Conservation (phyloP, 225 moss, liverwort and hornwort species). For the Antitrichia curtipendula region DNA sequence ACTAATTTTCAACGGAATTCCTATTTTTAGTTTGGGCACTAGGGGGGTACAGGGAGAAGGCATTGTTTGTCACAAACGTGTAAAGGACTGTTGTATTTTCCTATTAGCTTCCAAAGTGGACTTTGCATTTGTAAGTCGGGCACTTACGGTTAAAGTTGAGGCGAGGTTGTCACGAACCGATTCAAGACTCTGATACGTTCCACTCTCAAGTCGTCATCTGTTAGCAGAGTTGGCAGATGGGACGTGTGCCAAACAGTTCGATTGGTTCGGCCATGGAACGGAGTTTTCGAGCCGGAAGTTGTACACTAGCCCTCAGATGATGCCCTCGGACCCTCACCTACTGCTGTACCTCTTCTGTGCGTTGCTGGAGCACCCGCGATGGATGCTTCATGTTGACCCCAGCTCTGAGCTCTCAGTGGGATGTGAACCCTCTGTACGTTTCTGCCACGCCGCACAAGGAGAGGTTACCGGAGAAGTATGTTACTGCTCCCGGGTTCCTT, state of each 20-base stretch:
- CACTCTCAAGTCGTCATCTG: background rate
- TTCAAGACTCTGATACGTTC: background rate
- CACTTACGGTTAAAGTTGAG: background rate
- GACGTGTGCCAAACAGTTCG: slow-evolving; percentile 66
- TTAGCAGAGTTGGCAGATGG: slow-evolving; percentile 62
- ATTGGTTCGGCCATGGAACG: slow-evolving; percentile 36
- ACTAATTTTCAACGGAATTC: background rate
- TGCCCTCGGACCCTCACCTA: slow-evolving; percentile 61
- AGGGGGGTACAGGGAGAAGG: background rate
- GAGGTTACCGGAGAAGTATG: slow-evolving; percentile 47
- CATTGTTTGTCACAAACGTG: background rate
- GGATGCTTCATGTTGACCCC: slow-evolving; percentile 72
- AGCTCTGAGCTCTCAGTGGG: slow-evolving; percentile 39
- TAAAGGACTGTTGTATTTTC: background rate
- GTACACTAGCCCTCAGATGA: slow-evolving; percentile 27
- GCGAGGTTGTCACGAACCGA: background rate
- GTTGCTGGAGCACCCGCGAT: slow-evolving; percentile 69
- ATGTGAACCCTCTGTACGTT: slow-evolving; percentile 44
- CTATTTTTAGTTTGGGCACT: no score
- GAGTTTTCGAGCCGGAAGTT: slow-evolving; percentile 6
- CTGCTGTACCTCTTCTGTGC: slow-evolving; percentile 70
- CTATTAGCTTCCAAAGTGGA: no score
- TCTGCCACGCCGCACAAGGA: slow-evolving; percentile 50
- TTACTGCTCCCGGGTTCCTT: slow-evolving; percentile 48
- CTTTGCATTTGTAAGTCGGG: background rate